Conservation (phyloP, 768 basidiomycete species). For the Rhodotorula diobovata region DNA sequence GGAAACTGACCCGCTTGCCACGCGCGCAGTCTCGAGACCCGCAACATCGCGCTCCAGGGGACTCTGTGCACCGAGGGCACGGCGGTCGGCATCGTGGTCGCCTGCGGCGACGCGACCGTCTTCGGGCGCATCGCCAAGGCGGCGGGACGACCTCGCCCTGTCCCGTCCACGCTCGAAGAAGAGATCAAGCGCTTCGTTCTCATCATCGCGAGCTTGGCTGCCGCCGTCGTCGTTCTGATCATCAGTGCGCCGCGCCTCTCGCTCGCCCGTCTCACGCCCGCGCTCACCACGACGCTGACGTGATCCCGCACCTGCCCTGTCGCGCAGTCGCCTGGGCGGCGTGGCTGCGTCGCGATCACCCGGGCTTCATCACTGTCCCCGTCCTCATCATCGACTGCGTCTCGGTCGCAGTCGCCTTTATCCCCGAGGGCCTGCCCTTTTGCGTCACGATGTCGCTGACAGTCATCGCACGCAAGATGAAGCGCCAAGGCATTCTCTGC, state of each 20-base stretch:
- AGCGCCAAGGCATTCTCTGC: constrained; percentile 49
- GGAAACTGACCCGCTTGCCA: background rate
- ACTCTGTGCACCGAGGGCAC: constrained; percentile 4
- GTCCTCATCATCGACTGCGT: constrained; percentile 58
- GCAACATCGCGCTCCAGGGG: constrained; percentile 61
- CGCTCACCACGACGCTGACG: background rate
- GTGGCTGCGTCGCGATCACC: constrained; percentile 25
- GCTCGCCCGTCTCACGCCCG: no score
- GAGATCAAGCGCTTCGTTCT: constrained; percentile 59
- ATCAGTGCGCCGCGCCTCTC: constrained; percentile 2
- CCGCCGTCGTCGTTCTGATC: constrained; percentile 17
- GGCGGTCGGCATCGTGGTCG: constrained; percentile 23
- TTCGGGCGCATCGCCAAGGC: constrained; percentile 57
- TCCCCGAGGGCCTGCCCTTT: constrained; percentile 50
- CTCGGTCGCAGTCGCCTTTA: constrained; percentile 55
- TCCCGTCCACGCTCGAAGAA: constrained; percentile 55
- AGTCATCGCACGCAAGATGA: constrained; percentile 47
- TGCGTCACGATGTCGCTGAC: constrained; percentile 54
- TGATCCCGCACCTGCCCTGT: background rate
- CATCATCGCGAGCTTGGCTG: constrained; percentile 43
- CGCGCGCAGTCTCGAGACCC: constrained; percentile 49
- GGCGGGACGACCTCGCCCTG: constrained; percentile 51
- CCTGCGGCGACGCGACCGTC: constrained; percentile 22
- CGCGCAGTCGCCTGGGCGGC: constrained; percentile 34
- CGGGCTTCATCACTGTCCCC: constrained; percentile 54